Base-by-base conservation (phyloP, 768 basidiomycete genomes). In the Glaciozyma antarctica region DNA sequence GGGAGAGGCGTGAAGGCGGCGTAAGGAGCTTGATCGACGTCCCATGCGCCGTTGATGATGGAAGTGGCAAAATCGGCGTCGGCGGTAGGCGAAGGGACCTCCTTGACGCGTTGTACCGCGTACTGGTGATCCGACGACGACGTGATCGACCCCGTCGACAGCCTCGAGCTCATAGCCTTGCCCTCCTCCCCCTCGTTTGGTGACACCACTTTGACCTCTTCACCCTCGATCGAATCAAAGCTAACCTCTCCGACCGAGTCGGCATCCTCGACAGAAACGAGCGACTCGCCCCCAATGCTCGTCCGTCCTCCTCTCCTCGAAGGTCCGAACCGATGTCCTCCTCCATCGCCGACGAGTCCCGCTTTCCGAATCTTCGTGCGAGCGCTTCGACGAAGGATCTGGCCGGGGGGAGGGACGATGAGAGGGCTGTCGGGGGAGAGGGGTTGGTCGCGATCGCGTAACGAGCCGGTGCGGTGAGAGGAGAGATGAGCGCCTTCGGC, bases 321-420 rank as follows among this genome's bases (percentile, higher is more conserved):
- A 12, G 79, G 76, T 8, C 77, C 78, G 77, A 93, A 93, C 16
- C 90, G 86, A 80, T 89, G 89, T 2, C 88, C 88, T 43, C 83
- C 85, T 16, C 87, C 88, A 76, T 88, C 89, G 28, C 85, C 88
- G 19, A 83, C 81, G 9, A 86, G 76, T 8, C 84, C 82, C 19
- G 85, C 80, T 78, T 98, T 99, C 44, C 94, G 86, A 71, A 98
- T 95, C 79, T 91, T 92, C 1, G 95, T 99, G 19, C 94, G 85
- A 6, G 91, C 91, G 15, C 91, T 84, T 45, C 95, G 87, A 26
- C 91, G 87, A 17, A 99, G 81, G 71, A 92, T 90, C 76, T 86
- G 88, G 10, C 88, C 88, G 1, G 90, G 90, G 30, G 85, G 87
- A 53, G 90, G 76, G 3, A 88, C 84, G 66, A 95, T 88, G 73